Percentiles rank a stretch among this genome's conserved stretches.
Conservation (phyloP, 1,284 basidiomycete genomes). For the Apiotrichum laibachii region DNA sequence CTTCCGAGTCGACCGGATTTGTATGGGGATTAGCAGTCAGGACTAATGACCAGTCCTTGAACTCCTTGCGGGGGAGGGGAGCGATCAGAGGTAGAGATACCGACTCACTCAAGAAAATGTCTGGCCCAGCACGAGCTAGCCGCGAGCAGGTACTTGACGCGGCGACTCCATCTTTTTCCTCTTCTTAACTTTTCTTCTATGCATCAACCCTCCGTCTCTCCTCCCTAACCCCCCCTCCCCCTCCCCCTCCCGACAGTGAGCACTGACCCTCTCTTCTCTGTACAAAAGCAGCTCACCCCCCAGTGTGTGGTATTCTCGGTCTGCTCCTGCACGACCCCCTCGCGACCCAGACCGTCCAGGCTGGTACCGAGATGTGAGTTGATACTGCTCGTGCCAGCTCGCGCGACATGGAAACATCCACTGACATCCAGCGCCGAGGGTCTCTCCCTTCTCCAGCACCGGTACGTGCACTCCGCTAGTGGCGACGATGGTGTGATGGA, state of each 20-base stretch:
- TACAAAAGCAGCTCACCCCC: background rate
- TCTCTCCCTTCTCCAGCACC: conserved; percentile 83
- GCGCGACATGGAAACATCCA: no score
- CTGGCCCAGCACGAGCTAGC: no score
- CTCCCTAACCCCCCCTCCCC: background rate
- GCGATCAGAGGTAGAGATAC: no score
- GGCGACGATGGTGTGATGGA: no score
- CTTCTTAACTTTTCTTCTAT: background rate
- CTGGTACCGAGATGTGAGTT: conserved; percentile 71
- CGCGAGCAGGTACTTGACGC: no score
- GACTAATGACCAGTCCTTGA: no score
- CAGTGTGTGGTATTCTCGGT: conserved; percentile 83
- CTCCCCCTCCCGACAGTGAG: conserved; percentile 8
- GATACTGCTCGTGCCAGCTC: no score
- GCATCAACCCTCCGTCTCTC: background rate
- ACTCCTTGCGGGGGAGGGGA: no score
- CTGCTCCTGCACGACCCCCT: conserved; percentile 72
- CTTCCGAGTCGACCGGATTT: no score
- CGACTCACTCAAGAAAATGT: no score
- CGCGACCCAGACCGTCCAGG: conserved; percentile 59
- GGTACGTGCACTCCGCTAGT: conserved; percentile 45
- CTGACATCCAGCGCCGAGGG: conserved; percentile 61
- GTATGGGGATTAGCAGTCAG: no score
- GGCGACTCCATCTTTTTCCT: background rate
- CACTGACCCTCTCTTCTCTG: background rate